Evolutionary conservation across 179 eudicot genomes (phyloP).

Genomic region (Silene noctiflora): DNA sequence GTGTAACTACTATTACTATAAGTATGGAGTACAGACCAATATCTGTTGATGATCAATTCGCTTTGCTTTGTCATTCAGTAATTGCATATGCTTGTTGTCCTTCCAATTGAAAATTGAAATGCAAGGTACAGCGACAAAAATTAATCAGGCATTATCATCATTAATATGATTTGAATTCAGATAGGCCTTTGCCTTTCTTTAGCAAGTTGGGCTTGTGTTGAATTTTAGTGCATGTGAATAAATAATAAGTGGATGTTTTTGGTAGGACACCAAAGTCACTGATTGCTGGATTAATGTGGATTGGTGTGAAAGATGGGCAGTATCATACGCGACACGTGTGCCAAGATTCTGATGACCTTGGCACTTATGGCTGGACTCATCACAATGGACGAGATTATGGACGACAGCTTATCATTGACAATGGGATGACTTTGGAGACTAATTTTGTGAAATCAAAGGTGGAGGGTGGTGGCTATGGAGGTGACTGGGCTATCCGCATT

Average conservation of each 20-base stretch:
- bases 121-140: neutral
- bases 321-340: conserved; percentile 75
- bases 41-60: neutral
- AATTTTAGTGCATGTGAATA: neutral
- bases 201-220: neutral
- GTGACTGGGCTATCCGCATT: conserved; percentile 90
- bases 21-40: neutral
- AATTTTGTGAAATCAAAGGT: conserved; percentile 67
- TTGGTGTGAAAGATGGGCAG: conserved; percentile 82
- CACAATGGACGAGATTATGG: conserved; percentile 99
- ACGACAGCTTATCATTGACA: conserved; percentile 65
- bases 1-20: neutral
- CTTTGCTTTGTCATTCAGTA: neutral
- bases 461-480: conserved; percentile 81
- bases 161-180: neutral
- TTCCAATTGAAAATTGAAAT: neutral
- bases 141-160: neutral
- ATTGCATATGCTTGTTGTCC: neutral
- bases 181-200: neutral
- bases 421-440: conserved; percentile 62
- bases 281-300: conserved; percentile 94
- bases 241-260: conserved; percentile 21
- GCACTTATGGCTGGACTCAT: conserved; percentile 83
- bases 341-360: conserved; percentile 79
- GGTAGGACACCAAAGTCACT: conserved; percentile 82